Percentiles rank a stretch among this genome's conserved stretches.
Conservation (phyloP, 2,329 filamentous ascomycete species). For the Drechslerella dactyloides region DNA sequence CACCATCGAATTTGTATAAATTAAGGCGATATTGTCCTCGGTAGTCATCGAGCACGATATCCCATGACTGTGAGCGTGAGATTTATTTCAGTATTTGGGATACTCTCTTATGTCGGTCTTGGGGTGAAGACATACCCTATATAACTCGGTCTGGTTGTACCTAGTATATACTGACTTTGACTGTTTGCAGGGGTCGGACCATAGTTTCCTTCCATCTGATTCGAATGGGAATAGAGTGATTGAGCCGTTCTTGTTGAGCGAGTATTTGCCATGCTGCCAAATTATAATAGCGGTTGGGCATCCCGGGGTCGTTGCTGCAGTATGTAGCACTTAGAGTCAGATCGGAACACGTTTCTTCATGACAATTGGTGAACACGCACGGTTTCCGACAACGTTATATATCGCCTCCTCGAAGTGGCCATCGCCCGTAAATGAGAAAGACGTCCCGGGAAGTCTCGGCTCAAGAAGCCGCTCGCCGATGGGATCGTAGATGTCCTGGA, state of each 20-base stretch:
- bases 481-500: constrained; percentile 72
- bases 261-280: constrained; percentile 73
- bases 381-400: constrained; percentile 73
- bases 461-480: constrained; percentile 70
- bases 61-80: constrained; percentile 56
- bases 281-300: constrained; percentile 73
- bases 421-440: constrained; percentile 74
- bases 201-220: constrained; percentile 71
- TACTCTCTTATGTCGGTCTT: background rate
- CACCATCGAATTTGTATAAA: constrained; percentile 69
- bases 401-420: constrained; percentile 73
- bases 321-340: constrained; percentile 41
- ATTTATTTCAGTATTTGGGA: background rate
- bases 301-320: constrained; percentile 64
- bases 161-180: constrained; percentile 67
- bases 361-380: constrained; percentile 60
- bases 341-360: constrained; percentile 14
- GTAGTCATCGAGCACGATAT: constrained; percentile 65
- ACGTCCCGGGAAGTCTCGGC: constrained; percentile 71
- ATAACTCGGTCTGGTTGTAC: constrained; percentile 70
- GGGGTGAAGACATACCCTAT: constrained; percentile 62
- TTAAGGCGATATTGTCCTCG: constrained; percentile 69
- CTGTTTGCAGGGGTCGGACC: constrained; percentile 69
- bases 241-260: constrained; percentile 65
- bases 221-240: constrained; percentile 67